These are phyloP conservation scores for Ogataea neopini DNA, from an alignment of 805 yeast species.

Conservation along the genomic window DNA sequence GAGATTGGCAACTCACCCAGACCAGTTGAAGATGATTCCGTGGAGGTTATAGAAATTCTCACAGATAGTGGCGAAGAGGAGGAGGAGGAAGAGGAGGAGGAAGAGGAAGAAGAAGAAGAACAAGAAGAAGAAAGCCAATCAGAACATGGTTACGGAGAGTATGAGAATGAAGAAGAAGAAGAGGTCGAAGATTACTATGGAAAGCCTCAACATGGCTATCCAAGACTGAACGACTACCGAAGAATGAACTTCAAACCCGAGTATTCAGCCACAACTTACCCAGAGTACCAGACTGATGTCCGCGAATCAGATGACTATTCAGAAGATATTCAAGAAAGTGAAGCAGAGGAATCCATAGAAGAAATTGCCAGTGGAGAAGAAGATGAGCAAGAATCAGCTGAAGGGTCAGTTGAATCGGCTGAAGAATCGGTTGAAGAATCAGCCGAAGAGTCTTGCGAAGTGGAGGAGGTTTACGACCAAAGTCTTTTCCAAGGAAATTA, in stretches of 20 bases:
- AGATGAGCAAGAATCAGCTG: not conserved
- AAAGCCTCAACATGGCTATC: not conserved
- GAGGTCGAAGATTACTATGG: slow-evolving; percentile 6
- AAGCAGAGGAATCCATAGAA: not conserved
- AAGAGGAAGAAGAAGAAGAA: slow-evolving; percentile 13
- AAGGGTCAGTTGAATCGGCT: not conserved
- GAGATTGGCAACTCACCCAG: slow-evolving; percentile 4
- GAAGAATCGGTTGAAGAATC: slow-evolving; percentile 11
- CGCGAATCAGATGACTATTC: not conserved
- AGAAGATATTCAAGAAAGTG: not conserved
- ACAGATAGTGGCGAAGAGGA: slow-evolving; percentile 19
- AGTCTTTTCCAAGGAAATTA: slow-evolving; percentile 1
- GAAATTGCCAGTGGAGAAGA: not conserved
- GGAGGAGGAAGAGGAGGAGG: slow-evolving; percentile 7
- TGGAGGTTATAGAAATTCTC: slow-evolving; percentile 17
- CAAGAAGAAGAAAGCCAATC: slow-evolving; percentile 11
- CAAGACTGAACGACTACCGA: slow-evolving; percentile 1
- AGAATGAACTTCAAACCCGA: not conserved
- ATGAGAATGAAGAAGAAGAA: slow-evolving; percentile 6
- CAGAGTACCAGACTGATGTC: not conserved
- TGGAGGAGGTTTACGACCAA: slow-evolving; percentile 3
- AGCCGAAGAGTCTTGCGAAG: not conserved
- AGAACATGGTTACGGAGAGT: slow-evolving; percentile 12
- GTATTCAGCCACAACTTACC: not conserved
- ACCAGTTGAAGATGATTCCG: slow-evolving; percentile 5